These are phyloP conservation scores for Xylaria sp. DNA, from an alignment of 2,329 filamentous ascomycete genomes.

Conservation along the genomic window DNA sequence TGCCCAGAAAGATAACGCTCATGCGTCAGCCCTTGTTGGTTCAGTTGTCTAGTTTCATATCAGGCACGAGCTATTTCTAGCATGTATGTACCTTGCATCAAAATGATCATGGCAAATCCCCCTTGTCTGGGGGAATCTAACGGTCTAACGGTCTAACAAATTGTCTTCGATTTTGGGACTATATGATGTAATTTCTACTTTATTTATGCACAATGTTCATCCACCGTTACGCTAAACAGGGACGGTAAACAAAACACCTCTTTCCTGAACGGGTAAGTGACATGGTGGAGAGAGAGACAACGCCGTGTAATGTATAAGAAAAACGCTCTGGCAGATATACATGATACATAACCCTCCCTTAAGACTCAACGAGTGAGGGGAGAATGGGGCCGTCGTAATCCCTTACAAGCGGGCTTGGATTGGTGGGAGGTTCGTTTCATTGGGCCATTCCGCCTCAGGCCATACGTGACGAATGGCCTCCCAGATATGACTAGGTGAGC, in stretches of 20 bases:
- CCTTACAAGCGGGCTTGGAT: constrained; percentile 81
- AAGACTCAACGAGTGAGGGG: not conserved
- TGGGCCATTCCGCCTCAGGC: constrained; percentile 88
- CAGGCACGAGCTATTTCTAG: not conserved
- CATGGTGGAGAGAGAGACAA: constrained; percentile 8
- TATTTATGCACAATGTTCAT: constrained; percentile 7
- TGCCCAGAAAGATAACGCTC: not conserved
- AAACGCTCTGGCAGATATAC: constrained; percentile 31
- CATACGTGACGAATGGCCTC: constrained; percentile 91
- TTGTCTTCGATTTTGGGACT: not conserved
- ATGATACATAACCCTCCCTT: constrained; percentile 10
- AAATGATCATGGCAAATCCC: not conserved
- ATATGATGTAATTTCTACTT: constrained; percentile 10
- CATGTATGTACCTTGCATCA: not conserved
- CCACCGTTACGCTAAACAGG: constrained; percentile 1
- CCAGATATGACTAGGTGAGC: constrained; percentile 79
- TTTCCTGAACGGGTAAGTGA: constrained; percentile 13
- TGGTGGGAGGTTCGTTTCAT: constrained; percentile 70
- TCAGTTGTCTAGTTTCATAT: not conserved
- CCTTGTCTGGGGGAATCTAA: not conserved
- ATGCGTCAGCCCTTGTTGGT: not conserved
- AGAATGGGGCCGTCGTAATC: not conserved
- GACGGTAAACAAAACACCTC: not conserved
- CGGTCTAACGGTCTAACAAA: not conserved
- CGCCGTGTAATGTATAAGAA: constrained; percentile 34